Conservation (phyloP, 2,329 filamentous ascomycete genomes). For the Pseudogymnoascus sp. region DNA sequence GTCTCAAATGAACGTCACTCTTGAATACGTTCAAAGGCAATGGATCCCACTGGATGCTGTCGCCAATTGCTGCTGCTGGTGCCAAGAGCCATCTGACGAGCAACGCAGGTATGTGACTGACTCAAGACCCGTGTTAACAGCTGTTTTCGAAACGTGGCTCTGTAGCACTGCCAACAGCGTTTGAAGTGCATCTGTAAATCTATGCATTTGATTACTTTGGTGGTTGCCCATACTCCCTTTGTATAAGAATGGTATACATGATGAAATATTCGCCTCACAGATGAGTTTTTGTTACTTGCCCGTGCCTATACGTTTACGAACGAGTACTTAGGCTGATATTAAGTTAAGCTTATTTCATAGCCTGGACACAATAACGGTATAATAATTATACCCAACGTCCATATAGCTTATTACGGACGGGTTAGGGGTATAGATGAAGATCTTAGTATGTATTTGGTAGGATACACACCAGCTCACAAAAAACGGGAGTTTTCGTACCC, state of each 20-base stretch:
- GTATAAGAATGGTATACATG: neutral
- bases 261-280: neutral
- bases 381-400: neutral
- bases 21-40: no score
- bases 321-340: neutral
- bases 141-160: neutral
- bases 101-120: no score
- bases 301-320: no score
- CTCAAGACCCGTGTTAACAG: neutral
- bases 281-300: neutral
- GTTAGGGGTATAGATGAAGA: neutral
- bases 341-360: neutral
- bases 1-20: neutral
- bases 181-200: neutral
- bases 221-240: neutral
- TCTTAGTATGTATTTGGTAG: neutral
- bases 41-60: no score
- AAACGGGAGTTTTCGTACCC: neutral
- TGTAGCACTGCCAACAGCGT: neutral
- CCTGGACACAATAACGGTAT: neutral
- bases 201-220: neutral
- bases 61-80: no score
- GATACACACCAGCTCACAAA: neutral
- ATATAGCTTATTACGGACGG: neutral
- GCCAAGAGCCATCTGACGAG: no score